A percentile compares a stretch with the other conserved stretches of the same genome.
Conservation (phyloP, 176 grass and related monocot genomes). For the Dactylis glomerata region DNA sequence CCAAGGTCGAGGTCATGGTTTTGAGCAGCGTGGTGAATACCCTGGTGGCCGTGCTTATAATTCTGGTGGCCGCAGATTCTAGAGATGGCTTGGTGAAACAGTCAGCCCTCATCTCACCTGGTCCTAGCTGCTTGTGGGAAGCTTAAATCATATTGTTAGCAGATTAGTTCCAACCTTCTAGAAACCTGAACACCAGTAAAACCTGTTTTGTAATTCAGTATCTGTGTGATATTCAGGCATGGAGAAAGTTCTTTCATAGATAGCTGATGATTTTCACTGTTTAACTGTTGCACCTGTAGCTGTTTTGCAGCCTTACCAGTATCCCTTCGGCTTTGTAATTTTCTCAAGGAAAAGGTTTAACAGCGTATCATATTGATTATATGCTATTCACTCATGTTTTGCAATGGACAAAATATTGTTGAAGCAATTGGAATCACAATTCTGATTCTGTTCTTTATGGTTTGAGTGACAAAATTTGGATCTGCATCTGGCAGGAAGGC, state of each 20-base stretch:
- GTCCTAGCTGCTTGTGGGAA: not conserved
- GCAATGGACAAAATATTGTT: not conserved
- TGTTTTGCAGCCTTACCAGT: constrained; percentile 1
- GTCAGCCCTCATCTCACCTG: not conserved
- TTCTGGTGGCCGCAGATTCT: constrained; percentile 64
- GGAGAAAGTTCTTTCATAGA: not conserved
- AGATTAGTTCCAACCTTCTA: constrained; percentile 4
- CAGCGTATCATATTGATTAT: constrained; percentile 1
- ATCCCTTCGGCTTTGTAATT: constrained; percentile 1
- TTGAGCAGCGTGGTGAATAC: constrained; percentile 48
- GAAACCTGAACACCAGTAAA: not conserved
- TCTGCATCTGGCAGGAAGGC: not conserved
- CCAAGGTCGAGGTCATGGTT: constrained; percentile 52
- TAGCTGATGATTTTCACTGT: not conserved
- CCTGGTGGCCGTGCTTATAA: constrained; percentile 75
- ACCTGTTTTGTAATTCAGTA: not conserved
- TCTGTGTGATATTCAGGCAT: not conserved
- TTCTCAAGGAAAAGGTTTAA: not conserved
- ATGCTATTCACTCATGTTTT: not conserved
- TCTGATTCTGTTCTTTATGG: not conserved
- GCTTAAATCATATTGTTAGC: not conserved
- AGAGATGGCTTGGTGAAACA: constrained; percentile 8
- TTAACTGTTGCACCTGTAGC: not conserved
- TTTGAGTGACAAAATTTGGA: not conserved
- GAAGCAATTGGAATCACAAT: not conserved